Evolutionary conservation across 129 eudicot species (phyloP).

Genomic region (Chrysanthemum makinoi): DNA sequence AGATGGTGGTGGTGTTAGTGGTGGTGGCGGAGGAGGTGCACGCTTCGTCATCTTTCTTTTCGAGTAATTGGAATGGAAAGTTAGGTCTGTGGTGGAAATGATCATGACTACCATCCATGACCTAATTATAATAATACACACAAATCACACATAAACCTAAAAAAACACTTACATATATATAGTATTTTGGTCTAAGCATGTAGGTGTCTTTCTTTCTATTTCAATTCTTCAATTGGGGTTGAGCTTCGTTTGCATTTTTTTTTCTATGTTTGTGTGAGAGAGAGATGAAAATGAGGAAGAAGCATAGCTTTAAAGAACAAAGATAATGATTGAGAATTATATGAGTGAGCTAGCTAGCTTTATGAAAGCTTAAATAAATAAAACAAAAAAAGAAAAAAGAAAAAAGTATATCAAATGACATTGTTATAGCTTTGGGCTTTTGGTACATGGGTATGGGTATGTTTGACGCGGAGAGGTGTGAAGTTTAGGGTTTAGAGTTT

Average conservation of each 20-base stretch:
- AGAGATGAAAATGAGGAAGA: conserved; percentile 47
- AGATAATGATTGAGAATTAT: conserved; percentile 97
- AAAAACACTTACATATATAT: conserved; percentile 5
- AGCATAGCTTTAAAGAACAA: conserved; percentile 75
- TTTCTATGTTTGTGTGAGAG: conserved; percentile 12
- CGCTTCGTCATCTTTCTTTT: conserved; percentile 67
- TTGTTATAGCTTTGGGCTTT: too few species aligned
- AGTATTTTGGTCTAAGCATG: not conserved
- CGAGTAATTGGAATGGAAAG: conserved; percentile 75
- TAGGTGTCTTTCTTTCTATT: conserved; percentile 33
- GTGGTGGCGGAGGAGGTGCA: conserved; percentile 14
- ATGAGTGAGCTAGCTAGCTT: conserved; percentile 63
- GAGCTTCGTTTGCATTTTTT: conserved; percentile 20
- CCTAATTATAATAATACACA: conserved; percentile 14
- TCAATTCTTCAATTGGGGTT: conserved; percentile 14
- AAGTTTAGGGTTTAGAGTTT: too few species aligned
- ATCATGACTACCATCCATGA: conserved; percentile 78
- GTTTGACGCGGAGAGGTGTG: too few species aligned
- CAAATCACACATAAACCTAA: not conserved
- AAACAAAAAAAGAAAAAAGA: too few species aligned
- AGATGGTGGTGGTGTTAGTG: conserved; percentile 33
- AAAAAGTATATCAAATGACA: too few species aligned
- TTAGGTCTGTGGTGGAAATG: conserved; percentile 55
- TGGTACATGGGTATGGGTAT: too few species aligned
- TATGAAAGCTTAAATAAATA: too few species aligned